Evolutionary conservation across 768 basidiomycete genomes (phyloP), one percentile per base, ranked within the genome.

Genomic region (Termitomyces sp.): DNA sequence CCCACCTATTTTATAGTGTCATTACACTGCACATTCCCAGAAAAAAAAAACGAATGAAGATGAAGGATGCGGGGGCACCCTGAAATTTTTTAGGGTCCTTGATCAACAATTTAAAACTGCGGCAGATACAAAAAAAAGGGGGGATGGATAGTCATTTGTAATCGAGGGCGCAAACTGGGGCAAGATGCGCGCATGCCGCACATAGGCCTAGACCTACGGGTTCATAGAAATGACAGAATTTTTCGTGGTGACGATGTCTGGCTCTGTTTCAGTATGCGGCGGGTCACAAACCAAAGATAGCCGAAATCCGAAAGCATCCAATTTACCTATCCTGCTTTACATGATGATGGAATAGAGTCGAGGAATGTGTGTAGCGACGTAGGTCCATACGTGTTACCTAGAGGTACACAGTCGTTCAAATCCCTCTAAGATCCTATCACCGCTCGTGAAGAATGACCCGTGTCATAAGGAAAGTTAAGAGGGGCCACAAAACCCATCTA

Each of bases 401-500:
- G 43, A 34, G 56, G 45, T 49, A 49, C n/a, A 43, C 25, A 54
- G 32, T 50, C 47, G 52, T 31, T 31, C 36, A 25, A 47, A 51
- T 49, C 49, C 56, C 53, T 43, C 63, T 48, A 37, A 52, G 45
- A 63, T 60, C 49, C 60, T 37, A 49, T 38, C 54, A 56, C 34
- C 46, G 46, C 56, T 55, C 47, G 59, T 60, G 56, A 54, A 37
- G 47, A 50, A 42, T 50, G 60, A 40, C 53, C n/a, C 32, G 11
- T 14, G 54, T 34, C 31, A 29, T 43, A 12, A 43, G n/a, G 43
- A n/a, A 43, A 55, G 17, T 42, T n/a, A 32, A 25, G 15, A 55
- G 40, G 17, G 1, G 31, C 32, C n/a, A 31, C 54, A 49, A 8
- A 17, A 49, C 31, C 29, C 48, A 36, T 57, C 38, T 73, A 88